Base-by-base conservation (phyloP, 495 filamentous ascomycete genomes). In the Astrothelium macrocarpum region DNA sequence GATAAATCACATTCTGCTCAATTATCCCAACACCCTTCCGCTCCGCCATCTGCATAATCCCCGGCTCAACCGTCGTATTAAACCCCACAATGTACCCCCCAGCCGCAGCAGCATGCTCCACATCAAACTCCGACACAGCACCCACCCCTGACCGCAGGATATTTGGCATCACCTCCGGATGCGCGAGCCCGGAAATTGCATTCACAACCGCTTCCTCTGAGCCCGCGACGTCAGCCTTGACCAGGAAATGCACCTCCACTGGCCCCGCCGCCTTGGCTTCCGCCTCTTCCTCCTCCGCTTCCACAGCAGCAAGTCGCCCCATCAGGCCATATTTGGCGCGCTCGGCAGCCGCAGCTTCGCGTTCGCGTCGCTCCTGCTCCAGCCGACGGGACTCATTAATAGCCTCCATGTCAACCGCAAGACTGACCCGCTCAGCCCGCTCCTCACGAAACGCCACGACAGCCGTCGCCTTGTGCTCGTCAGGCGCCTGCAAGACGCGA, bases 141-240 rank as follows among this genome's bases (percentile, higher is more conserved):
- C 95, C 95, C 23, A 96, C 87, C 12, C 80, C 82, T 1, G 85
- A 86, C 28, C 87, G 84, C 20, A 97, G 81, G 56, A 99, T 82
- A 53, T 87, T 84, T 16, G 91, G 82, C 18, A 77, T 82, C 20
- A 97, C 85, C 70, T 95, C 89, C 66, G 89, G 83, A 77, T 88
- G 96, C 32, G 93, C 91, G 60, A 96, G 76, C 62, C 84, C 81
- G 25, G 82, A 76, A 65, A 97, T 78, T 16, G 86, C 82, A 60
- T 89, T 86, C 60, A 86, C 73, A 9, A 97, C 87, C 4, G 94
- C 94, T 74, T 99, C 94, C 7, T 91, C 92, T 1, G 91, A 96
- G 11, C 94, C 94, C 62, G 84, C 85, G 18, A 97, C 94, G 71
- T 99, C 95, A 49, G 85, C 91, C 76, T 97, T 97, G 76, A 99